Evolutionary conservation across 2,329 filamentous ascomycete genomes (phyloP).

Genomic region (Herpotrichia juniperi): DNA sequence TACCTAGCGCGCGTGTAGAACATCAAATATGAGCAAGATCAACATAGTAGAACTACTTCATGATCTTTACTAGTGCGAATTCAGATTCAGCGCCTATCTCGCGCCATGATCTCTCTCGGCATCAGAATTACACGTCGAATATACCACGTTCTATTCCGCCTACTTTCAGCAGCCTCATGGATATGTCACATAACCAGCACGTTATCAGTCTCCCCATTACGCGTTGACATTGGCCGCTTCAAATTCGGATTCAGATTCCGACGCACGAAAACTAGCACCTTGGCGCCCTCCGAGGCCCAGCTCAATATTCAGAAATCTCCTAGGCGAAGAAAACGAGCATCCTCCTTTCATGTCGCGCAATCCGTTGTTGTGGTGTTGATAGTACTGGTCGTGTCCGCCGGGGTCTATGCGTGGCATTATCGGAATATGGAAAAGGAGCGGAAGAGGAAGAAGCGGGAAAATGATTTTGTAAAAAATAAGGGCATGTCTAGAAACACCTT

Average conservation of each 20-base stretch:
- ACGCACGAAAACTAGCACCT: no score
- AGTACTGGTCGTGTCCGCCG: constrained; percentile 2
- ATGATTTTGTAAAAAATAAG: background rate
- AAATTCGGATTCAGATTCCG: no score
- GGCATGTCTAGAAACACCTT: background rate
- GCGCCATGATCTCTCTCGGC: background rate
- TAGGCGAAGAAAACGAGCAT: background rate
- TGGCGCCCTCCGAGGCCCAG: no score
- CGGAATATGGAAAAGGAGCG: background rate
- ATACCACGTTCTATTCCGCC: background rate
- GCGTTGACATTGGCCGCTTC: no score
- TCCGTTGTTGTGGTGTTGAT: background rate
- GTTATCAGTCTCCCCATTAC: background rate
- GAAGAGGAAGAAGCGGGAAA: background rate
- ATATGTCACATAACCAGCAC: background rate
- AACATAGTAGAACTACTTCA: no score
- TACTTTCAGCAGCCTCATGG: background rate
- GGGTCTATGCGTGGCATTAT: constrained; percentile 1
- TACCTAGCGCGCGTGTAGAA: no score
- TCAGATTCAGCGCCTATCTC: no score
- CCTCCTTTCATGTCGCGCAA: constrained; percentile 1
- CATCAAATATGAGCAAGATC: no score
- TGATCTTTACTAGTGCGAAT: no score
- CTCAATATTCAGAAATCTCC: no score
- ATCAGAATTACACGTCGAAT: background rate